Conservation (phyloP, 1,284 basidiomycete species). For the Vanrija humicola region DNA sequence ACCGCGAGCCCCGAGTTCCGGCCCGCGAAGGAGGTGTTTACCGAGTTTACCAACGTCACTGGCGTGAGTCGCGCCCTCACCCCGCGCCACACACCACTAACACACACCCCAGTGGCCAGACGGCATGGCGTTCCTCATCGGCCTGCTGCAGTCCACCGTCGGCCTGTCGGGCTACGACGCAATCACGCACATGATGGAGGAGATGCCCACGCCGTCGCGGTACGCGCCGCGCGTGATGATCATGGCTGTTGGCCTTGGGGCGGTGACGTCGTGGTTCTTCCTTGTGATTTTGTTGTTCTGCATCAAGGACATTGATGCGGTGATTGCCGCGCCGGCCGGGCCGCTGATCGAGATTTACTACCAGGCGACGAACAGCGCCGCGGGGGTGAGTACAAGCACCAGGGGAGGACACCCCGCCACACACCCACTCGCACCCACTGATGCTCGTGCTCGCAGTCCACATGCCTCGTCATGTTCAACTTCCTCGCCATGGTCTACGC, state of each 20-base stretch:
- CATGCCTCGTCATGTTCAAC: slow-evolving; percentile 41
- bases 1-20: slow-evolving; percentile 39
- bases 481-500: slow-evolving; percentile 20
- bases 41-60: slow-evolving; percentile 42
- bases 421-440: too few species aligned
- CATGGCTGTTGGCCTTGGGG: slow-evolving; percentile 60
- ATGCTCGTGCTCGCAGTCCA: slow-evolving; percentile 48
- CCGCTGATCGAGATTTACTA: slow-evolving; percentile 63
- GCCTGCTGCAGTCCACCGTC: slow-evolving; percentile 46
- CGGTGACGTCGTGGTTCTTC: slow-evolving; percentile 57
- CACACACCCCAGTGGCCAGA: slow-evolving; percentile 32
- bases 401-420: too few species aligned
- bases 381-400: slow-evolving; percentile 39
- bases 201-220: slow-evolving; percentile 17
- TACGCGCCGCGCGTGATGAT: slow-evolving; percentile 19
- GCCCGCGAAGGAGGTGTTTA: slow-evolving; percentile 44
- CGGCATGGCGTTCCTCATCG: slow-evolving; percentile 47
- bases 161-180: slow-evolving; percentile 38
- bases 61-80: slow-evolving; percentile 17
- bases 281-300: slow-evolving; percentile 65
- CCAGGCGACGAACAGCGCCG: slow-evolving; percentile 57
- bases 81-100: too few species aligned
- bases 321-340: slow-evolving; percentile 58
- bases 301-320: slow-evolving; percentile 55
- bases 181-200: slow-evolving; percentile 22